These are phyloP conservation scores for Cavenderia fasciculata DNA, from an alignment of 78 protist species.

Conservation along the genomic window DNA sequence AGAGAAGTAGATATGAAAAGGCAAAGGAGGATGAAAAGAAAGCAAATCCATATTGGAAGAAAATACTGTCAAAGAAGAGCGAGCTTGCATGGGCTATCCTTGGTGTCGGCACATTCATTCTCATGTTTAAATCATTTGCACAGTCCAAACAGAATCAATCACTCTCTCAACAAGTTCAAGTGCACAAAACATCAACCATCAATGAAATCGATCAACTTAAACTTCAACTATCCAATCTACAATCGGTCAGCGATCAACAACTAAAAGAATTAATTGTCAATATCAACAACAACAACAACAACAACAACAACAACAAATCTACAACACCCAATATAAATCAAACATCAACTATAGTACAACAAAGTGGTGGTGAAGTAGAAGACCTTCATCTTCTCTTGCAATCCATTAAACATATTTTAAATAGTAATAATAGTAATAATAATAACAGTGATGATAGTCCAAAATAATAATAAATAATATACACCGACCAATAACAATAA, in stretches of 20 bases:
- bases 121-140: constrained; percentile 17
- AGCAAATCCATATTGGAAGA: no score
- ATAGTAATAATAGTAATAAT: no score
- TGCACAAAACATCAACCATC: background rate
- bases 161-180: background rate
- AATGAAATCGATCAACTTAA: background rate
- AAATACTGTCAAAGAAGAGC: background rate
- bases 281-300: background rate
- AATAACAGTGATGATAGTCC: no score
- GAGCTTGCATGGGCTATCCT: constrained; percentile 2
- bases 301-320: background rate
- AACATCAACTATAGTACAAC: background rate
- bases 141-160: background rate
- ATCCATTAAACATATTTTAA: no score
- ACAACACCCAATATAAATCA: background rate
- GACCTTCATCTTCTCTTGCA: no score
- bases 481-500: no score
- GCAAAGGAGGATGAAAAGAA: no score
- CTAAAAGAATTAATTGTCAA: background rate
- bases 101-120: background rate
- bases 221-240: background rate
- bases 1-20: background rate
- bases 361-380: no score
- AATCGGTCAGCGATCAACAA: background rate
- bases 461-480: no score